phyloP scores from a whole-genome alignment of 768 basidiomycete species.

The Suillus subaureus region DNA sequence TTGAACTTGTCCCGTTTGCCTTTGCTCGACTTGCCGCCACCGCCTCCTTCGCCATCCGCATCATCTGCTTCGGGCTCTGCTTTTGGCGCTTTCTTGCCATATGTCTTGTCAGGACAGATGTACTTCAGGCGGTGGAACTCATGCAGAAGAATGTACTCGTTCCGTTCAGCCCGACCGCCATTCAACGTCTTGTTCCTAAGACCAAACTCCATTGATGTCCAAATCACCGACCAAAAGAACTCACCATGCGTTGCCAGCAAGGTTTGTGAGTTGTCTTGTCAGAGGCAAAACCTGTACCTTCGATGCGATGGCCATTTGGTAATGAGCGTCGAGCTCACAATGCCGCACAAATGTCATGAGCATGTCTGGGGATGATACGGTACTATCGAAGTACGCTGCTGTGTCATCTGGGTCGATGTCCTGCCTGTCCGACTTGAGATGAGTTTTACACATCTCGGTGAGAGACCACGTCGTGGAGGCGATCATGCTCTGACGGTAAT shows the following conservation, averaged over 20 bases:
- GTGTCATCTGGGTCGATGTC: conserved; percentile 98
- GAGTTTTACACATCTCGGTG: conserved; percentile 93
- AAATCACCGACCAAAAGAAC: conserved; percentile 20
- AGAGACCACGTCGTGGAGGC: conserved; percentile 97
- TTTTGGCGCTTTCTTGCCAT: conserved; percentile 71
- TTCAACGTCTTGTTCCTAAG: conserved; percentile 94
- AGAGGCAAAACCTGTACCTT: conserved; percentile 94
- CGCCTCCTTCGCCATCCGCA: conserved; percentile 48
- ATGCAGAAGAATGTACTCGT: conserved; percentile 97
- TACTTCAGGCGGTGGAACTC: conserved; percentile 97
- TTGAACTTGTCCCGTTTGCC: conserved; percentile 93
- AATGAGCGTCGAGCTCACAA: conserved; percentile 94
- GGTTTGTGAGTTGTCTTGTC: conserved; percentile 90
- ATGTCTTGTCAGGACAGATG: conserved; percentile 93
- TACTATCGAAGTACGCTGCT: conserved; percentile 85
- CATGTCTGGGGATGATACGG: conserved; percentile 70
- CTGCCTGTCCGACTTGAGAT: conserved; percentile 83
- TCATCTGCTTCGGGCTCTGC: conserved; percentile 55
- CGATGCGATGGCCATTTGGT: conserved; percentile 94
- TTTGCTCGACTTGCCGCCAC: conserved; percentile 53
- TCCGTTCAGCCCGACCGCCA: conserved; percentile 97
- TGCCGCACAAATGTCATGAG: conserved; percentile 89
- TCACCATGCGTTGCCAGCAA: conserved; percentile 97
- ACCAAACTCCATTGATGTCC: neutral
- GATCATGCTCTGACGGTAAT: conserved; percentile 79